These are phyloP conservation scores for Venturia nashicola DNA, from an alignment of 2,329 filamentous ascomycete species.

Conservation along the genomic window DNA sequence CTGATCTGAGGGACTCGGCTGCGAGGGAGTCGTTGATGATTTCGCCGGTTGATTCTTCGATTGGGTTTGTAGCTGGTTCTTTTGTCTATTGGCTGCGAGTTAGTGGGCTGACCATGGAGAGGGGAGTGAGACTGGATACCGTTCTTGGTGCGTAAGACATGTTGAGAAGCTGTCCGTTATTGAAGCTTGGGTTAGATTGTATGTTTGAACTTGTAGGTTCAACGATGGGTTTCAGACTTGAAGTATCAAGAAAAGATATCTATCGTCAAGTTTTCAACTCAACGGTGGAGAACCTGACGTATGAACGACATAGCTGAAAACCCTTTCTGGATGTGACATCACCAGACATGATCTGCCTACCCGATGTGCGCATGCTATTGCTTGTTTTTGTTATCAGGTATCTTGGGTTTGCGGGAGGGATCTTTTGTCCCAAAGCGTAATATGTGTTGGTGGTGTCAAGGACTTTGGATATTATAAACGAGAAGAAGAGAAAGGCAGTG, in stretches of 20 bases:
- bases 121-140: neutral
- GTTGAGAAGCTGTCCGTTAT: neutral
- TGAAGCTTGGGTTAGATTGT: neutral
- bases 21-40: slow-evolving; percentile 62
- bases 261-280: neutral
- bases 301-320: neutral
- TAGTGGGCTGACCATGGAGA: neutral
- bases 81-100: slow-evolving; percentile 24
- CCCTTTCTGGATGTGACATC: neutral
- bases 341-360: neutral
- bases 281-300: neutral
- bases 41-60: slow-evolving; percentile 49
- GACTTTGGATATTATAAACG: too few species aligned
- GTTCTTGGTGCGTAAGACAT: slow-evolving; percentile 3
- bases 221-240: neutral
- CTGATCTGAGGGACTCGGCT: slow-evolving; percentile 50
- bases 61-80: slow-evolving; percentile 36
- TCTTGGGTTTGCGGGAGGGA: too few species aligned
- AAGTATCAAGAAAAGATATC: neutral
- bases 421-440: too few species aligned
- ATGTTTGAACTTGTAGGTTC: neutral
- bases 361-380: neutral
- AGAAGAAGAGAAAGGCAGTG: too few species aligned
- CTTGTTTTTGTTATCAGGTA: neutral
- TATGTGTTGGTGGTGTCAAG: too few species aligned